Percentiles rank a stretch among this genome's conserved stretches.
Conservation (phyloP, 2,329 filamentous ascomycete genomes). For the Cercospora brassicicola region DNA sequence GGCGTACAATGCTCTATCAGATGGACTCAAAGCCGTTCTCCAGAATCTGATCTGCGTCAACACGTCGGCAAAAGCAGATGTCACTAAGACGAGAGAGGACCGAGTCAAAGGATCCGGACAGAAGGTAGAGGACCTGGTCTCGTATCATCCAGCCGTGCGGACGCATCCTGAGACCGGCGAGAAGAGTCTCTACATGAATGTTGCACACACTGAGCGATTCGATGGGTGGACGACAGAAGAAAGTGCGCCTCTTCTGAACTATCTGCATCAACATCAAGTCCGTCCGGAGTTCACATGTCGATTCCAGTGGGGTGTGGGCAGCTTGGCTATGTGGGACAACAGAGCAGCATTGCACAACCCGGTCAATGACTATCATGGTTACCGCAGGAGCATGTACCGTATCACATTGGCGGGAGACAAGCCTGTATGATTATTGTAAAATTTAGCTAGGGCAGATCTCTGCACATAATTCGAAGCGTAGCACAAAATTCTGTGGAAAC, state of each 20-base stretch:
- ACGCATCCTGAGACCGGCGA: conserved; percentile 77
- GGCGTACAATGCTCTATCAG: conserved; percentile 77
- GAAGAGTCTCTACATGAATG: conserved; percentile 78
- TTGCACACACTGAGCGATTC: conserved; percentile 77
- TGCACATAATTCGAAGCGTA: neutral
- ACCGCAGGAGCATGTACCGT: conserved; percentile 16
- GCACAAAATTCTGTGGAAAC: neutral
- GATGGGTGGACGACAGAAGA: conserved; percentile 82
- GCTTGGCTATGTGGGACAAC: conserved; percentile 15
- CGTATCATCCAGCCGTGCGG: conserved; percentile 73
- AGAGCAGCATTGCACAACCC: conserved; percentile 21
- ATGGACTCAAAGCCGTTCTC: conserved; percentile 75
- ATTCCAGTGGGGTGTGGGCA: conserved; percentile 59
- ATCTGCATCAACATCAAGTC: conserved; percentile 71
- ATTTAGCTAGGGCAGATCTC: neutral
- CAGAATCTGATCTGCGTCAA: conserved; percentile 61
- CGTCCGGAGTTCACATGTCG: conserved; percentile 69
- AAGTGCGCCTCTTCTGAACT: conserved; percentile 71
- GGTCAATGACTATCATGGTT: conserved; percentile 20
- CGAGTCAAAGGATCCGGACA: conserved; percentile 65
- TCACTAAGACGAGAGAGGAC: conserved; percentile 29
- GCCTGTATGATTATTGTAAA: conserved; percentile 6
- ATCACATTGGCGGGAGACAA: conserved; percentile 17
- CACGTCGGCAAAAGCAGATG: conserved; percentile 66
- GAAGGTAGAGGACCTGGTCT: conserved; percentile 70